Evolutionary conservation across 1,284 basidiomycete species (phyloP), one percentile per base, ranked within the genome.

Genomic region (Trichosporon sp.): DNA sequence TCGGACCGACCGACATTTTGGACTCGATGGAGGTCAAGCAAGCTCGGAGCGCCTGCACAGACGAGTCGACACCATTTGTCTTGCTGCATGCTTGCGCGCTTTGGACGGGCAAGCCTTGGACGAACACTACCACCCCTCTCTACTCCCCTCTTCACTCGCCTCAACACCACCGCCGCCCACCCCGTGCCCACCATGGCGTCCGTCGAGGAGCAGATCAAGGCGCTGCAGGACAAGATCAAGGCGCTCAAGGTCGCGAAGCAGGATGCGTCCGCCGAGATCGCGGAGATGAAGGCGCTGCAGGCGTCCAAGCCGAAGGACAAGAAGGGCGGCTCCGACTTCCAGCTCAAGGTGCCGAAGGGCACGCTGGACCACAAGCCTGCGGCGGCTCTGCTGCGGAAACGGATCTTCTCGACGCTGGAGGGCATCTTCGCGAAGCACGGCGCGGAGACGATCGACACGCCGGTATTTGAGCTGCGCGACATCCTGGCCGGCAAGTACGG

Each of bases 391-490:
- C 90, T 97, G 74, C 89, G 96, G 70, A 91, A 92, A 77, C 89
- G 92, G 83, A 91, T 99, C 78, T 96, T 98, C 79, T 86, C 87
- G 47, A 93, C 91, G 65, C 91, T 99, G 75, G 92, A 93, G 80
- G 89, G 91, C 4, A 89, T 90, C 72, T 99, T 99, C 83, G 89
- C 92, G 68, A 88, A 89, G 15, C 97, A 92, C 80, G 96, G 97
- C 42, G 96, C 91, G 2, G 88, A 90, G 69, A 95, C 93, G 72
- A 93, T 99, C 72, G 96, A 99, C 83, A 99, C 96, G 1, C 96
- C 96, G 69, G 95, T 98, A 21, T 98, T 99, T 78, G 96, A 99
- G 85, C 90, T 96, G 72, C 95, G 95, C 82, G 96, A 99, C 79
- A 91, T 99, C 72, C 86, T 98, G 62, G 89, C 93, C 0, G 96